A percentile compares a stretch with the other conserved stretches of the same genome.
These are phyloP conservation scores for Apiospora marii DNA, from an alignment of 2,329 filamentous ascomycete genomes.

Conservation along the genomic window DNA sequence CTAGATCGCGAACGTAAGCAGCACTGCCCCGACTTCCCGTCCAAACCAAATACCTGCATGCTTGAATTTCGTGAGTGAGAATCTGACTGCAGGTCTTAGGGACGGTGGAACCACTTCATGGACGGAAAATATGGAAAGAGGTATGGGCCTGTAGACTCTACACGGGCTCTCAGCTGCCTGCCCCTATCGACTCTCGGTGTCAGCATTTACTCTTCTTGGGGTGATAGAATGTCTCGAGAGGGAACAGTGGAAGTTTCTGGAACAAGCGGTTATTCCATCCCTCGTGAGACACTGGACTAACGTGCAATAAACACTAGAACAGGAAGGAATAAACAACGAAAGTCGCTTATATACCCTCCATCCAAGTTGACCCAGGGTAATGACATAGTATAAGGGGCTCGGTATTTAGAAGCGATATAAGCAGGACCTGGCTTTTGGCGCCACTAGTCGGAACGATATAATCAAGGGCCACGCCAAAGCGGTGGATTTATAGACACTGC, in stretches of 20 bases:
- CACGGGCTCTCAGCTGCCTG: not conserved
- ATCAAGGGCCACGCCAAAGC: not conserved
- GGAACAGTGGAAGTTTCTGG: no score
- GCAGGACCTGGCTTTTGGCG: no score
- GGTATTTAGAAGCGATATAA: not conserved
- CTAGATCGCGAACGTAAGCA: not conserved
- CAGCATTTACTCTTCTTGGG: no score
- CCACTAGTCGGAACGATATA: not conserved
- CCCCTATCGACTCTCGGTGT: no score
- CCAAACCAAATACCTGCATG: not conserved
- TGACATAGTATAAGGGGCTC: not conserved
- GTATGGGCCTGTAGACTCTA: not conserved
- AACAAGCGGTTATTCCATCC: no score
- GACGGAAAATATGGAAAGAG: not conserved
- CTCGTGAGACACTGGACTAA: no score
- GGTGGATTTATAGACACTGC: not conserved
- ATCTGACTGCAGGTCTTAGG: no score
- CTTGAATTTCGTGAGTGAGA: no score
- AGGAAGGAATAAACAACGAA: no score
- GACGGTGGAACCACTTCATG: not conserved
- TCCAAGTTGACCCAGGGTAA: not conserved
- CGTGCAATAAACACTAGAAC: no score
- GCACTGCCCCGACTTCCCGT: not conserved
- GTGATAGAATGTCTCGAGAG: no score
- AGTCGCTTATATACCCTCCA: not conserved